phyloP scores from a whole-genome alignment of 2,329 filamentous ascomycete genomes.

The Ophiocordyceps robertsii region DNA sequence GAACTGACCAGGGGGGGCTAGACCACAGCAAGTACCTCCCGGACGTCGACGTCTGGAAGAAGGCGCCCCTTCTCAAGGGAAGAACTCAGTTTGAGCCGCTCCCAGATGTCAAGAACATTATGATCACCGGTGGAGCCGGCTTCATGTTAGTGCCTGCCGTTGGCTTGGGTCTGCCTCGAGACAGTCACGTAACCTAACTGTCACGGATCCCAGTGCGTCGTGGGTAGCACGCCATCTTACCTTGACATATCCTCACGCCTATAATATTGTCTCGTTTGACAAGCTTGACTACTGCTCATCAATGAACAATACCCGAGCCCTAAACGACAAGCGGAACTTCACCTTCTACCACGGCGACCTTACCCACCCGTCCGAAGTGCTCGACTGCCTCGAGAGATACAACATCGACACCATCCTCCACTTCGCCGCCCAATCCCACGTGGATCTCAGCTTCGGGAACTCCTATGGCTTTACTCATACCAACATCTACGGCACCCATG shows the following conservation, averaged over 20 bases:
- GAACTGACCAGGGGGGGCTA: too few species aligned
- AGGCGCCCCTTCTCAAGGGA: slow-evolving; percentile 56
- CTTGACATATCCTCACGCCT: slow-evolving; percentile 57
- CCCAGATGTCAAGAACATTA: slow-evolving; percentile 61
- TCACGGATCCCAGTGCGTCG: slow-evolving; percentile 38
- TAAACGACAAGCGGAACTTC: slow-evolving; percentile 59
- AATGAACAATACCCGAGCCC: slow-evolving; percentile 61
- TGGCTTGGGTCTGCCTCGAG: too few species aligned
- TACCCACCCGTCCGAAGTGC: slow-evolving; percentile 55
- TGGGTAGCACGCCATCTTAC: slow-evolving; percentile 72
- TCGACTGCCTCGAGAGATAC: slow-evolving; percentile 56
- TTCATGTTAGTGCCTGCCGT: slow-evolving; percentile 53
- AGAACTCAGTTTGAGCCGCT: slow-evolving; percentile 58
- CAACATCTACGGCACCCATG: slow-evolving; percentile 76
- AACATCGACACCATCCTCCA: slow-evolving; percentile 71
- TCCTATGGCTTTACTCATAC: slow-evolving; percentile 70
- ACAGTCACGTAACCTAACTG: background rate
- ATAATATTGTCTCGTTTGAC: slow-evolving; percentile 73
- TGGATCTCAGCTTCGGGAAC: slow-evolving; percentile 72
- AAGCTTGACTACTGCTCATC: slow-evolving; percentile 76
- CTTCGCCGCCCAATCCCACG: slow-evolving; percentile 73
- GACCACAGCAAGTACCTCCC: slow-evolving; percentile 30
- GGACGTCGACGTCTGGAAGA: slow-evolving; percentile 55
- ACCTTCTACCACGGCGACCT: slow-evolving; percentile 70
- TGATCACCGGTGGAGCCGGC: slow-evolving; percentile 72